Evolutionary conservation across 2,329 filamentous ascomycete species (phyloP).

Genomic region (Monosporascus sp.): DNA sequence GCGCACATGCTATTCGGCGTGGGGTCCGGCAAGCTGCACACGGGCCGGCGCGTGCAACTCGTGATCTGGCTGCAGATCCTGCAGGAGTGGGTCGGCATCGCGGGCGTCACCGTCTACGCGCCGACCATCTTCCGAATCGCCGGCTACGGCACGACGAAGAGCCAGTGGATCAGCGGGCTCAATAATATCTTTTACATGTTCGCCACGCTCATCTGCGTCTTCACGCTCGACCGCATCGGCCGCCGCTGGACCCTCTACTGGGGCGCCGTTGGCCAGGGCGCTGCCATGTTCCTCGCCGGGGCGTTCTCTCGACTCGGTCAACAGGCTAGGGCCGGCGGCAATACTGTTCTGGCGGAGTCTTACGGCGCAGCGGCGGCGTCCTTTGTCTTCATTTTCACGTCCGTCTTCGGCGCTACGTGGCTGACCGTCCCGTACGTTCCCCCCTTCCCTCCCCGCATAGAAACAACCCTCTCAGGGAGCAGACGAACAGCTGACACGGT

Average conservation of each 20-base stretch:
- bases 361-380: constrained; percentile 62
- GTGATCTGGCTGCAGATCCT: constrained; percentile 69
- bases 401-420: constrained; percentile 61
- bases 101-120: constrained; percentile 60
- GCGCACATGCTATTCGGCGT: constrained; percentile 62
- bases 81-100: constrained; percentile 67
- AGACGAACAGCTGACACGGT: neutral
- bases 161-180: constrained; percentile 58
- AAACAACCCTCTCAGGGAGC: neutral
- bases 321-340: constrained; percentile 39
- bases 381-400: constrained; percentile 67
- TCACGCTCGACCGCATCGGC: constrained; percentile 65
- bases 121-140: constrained; percentile 61
- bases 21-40: constrained; percentile 61
- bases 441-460: neutral
- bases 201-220: constrained; percentile 63
- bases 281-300: constrained; percentile 64
- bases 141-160: constrained; percentile 56
- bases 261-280: constrained; percentile 59
- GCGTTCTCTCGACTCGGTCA: constrained; percentile 54
- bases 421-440: constrained; percentile 39
- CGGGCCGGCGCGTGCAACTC: constrained; percentile 62
- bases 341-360: constrained; percentile 39
- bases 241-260: constrained; percentile 66
- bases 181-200: constrained; percentile 53